These are phyloP conservation scores for Tremella yokohamensis DNA, from an alignment of 768 basidiomycete species.

Conservation along the genomic window DNA sequence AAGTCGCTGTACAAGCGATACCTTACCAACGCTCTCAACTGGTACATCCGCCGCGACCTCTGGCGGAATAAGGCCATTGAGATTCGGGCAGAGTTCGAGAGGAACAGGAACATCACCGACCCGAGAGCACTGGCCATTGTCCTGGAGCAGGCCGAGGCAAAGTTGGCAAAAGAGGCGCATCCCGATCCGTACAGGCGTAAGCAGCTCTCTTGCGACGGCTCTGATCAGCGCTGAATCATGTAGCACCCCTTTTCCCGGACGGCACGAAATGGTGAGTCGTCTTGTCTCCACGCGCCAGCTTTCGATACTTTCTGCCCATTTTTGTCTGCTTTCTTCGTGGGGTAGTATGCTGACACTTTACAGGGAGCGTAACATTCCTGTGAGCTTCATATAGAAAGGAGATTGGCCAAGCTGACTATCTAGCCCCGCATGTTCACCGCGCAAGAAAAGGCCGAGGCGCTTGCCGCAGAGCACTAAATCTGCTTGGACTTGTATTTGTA, in stretches of 20 bases:
- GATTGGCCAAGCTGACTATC: conserved; percentile 4
- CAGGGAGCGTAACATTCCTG: conserved; percentile 54
- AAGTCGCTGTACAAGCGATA: conserved; percentile 86
- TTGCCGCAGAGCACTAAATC: conserved; percentile 26
- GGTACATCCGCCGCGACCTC: conserved; percentile 77
- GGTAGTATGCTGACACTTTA: conserved; percentile 11
- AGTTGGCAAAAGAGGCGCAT: conserved; percentile 65
- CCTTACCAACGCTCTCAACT: conserved; percentile 82
- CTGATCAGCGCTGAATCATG: background rate
- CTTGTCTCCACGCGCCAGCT: background rate
- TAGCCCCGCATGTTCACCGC: conserved; percentile 50
- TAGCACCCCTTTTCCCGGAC: conserved; percentile 77
- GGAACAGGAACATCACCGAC: conserved; percentile 82
- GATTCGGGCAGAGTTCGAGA: conserved; percentile 89
- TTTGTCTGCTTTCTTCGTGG: background rate
- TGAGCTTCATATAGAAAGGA: conserved; percentile 17
- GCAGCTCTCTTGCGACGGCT: conserved; percentile 49
- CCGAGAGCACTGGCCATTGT: conserved; percentile 76
- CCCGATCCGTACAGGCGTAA: conserved; percentile 91
- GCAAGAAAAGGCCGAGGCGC: conserved; percentile 40
- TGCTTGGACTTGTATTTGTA: too few relatives aligned
- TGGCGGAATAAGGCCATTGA: conserved; percentile 81
- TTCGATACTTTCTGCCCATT: background rate
- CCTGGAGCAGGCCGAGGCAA: conserved; percentile 73
- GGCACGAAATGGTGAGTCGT: conserved; percentile 86